A percentile compares a stretch with the other conserved stretches of the same genome.
These are phyloP conservation scores for Sporormia fimetaria DNA, from an alignment of 495 filamentous ascomycete species.

Conservation along the genomic window DNA sequence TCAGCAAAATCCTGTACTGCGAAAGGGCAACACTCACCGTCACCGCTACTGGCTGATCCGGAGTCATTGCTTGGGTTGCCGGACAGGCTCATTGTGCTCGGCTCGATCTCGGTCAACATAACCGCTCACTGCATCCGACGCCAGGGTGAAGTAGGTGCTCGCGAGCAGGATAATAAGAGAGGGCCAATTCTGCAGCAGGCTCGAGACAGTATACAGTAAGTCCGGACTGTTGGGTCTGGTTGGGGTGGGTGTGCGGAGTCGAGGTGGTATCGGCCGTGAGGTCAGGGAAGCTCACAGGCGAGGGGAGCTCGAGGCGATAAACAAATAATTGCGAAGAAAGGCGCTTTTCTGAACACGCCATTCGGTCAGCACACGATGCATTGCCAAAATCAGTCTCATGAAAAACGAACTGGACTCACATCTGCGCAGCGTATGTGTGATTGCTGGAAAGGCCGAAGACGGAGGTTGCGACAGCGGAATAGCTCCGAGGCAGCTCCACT, in stretches of 20 bases:
- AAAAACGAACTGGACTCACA: no score
- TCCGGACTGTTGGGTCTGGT: no score
- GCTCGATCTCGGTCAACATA: slow-evolving; percentile 13
- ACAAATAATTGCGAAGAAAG: slow-evolving; percentile 21
- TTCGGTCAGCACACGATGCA: slow-evolving; percentile 19
- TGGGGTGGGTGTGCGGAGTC: neutral
- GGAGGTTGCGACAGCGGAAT: no score
- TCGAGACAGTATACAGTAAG: no score
- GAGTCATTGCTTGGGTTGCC: slow-evolving; percentile 18
- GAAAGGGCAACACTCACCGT: slow-evolving; percentile 15
- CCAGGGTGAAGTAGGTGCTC: no score
- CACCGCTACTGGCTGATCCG: slow-evolving; percentile 14
- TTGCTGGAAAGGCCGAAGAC: no score
- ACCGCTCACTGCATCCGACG: no score
- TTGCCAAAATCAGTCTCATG: no score
- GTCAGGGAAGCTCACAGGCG: slow-evolving; percentile 2
- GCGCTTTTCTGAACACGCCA: slow-evolving; percentile 7
- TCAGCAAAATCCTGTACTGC: slow-evolving; percentile 2
- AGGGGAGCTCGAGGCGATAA: slow-evolving; percentile 12
- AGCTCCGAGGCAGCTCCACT: no score
- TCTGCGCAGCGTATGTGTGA: no score
- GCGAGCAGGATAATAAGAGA: no score
- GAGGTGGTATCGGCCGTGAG: neutral
- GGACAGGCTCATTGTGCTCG: slow-evolving; percentile 15
- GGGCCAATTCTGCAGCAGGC: no score